Base-by-base conservation (phyloP, 2,329 filamentous ascomycete species). In the Hypoxylon sp. region DNA sequence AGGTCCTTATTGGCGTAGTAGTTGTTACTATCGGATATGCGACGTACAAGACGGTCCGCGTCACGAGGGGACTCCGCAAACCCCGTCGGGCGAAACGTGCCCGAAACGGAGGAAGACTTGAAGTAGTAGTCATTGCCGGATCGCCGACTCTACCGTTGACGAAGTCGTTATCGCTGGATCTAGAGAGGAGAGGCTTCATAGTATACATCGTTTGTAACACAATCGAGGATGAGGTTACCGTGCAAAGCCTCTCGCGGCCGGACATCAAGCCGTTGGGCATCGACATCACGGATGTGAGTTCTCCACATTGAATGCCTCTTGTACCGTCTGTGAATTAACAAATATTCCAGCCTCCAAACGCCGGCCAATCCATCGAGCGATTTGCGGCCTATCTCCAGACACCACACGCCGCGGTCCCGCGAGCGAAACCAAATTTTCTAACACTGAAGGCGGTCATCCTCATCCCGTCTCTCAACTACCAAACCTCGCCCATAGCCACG, bases 181-280 rank as follows among this genome's bases (percentile, higher is more conserved):
- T 99, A 73, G 96, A 98, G 82, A 87, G 94, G 66, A 89, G 94
- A 71, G 96, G 96, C 3, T 98, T 97, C 79, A 92, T 98, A 68
- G 93, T 98, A 62, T 99, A 94, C 79, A 86, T 99, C 67, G 92
- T 97, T 0, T 95, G 94, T 75, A 91, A 90, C 71, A 93, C 90
- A n/a, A 83, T 90, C 66, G 93, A 97, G 75, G 95, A 98, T 73
- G 94, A 98, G 79, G 85, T 90, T 37, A 83, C 92, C 70, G 90
- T 98, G 13, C 89, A 93, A 67, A 87, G 89, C 67, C 88, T 97
- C 79, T 87, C 90, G n/a, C 87, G 94, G 69, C 85, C 90, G 6
- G 96, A 98, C 77, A 91, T 98, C 71, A 89, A 92, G 70, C 90
- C 95, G 6, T 82, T 99, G 64, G 89, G 89, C 77, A 86, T 98